Percentiles rank a stretch among this genome's conserved stretches.
Conservation (phyloP, 148 eudicot genomes). For the Cornus florida region DNA sequence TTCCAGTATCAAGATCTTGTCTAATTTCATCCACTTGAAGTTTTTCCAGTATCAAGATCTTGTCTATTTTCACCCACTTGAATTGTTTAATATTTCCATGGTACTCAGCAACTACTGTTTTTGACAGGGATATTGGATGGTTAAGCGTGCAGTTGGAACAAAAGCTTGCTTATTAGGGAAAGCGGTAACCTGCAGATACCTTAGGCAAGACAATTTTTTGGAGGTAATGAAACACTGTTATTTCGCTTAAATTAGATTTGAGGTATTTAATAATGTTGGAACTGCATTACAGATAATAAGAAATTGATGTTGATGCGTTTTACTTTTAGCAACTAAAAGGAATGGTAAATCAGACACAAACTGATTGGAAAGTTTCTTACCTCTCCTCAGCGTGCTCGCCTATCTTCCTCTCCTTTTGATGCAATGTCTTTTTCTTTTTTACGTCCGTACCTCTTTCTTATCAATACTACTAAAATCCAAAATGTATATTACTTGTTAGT, state of each 20-base stretch:
- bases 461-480: not conserved
- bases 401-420: not conserved
- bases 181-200: slow-evolving; percentile 92
- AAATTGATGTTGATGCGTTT: not conserved
- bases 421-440: not conserved
- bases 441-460: not conserved
- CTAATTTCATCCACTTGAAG: not conserved
- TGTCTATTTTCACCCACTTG: not conserved
- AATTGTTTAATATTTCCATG: slow-evolving; percentile 3
- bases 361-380: not conserved
- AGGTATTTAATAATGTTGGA: not conserved
- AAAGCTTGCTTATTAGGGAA: slow-evolving; percentile 96
- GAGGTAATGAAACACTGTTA: slow-evolving; percentile 49
- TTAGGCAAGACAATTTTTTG: slow-evolving; percentile 88
- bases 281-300: not conserved
- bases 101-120: slow-evolving; percentile 14
- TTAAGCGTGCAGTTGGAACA: slow-evolving; percentile 97
- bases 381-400: not conserved
- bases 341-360: not conserved
- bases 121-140: slow-evolving; percentile 98
- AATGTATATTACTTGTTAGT: not conserved
- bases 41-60: not conserved
- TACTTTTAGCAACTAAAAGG: not conserved
- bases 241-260: not conserved
- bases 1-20: not conserved